These are phyloP conservation scores for Lactarius vividus DNA, from an alignment of 768 basidiomycete genomes.

Conservation along the genomic window DNA sequence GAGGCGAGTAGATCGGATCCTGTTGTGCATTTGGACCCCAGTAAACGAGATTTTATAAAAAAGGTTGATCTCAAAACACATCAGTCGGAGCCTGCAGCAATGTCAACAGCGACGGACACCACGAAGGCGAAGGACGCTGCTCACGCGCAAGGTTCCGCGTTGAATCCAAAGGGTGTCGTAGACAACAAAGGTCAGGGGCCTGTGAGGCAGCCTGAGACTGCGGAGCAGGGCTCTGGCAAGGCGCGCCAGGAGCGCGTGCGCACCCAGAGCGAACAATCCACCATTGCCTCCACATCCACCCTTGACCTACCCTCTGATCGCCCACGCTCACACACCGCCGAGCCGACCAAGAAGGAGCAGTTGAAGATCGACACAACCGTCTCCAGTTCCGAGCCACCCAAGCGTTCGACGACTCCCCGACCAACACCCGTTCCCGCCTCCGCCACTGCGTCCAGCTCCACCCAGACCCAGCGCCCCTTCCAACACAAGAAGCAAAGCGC, in stretches of 20 bases:
- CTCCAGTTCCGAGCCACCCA: not conserved
- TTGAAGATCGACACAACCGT: conserved; percentile 13
- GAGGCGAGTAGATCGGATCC: conserved; percentile 27
- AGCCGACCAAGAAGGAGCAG: conserved; percentile 25
- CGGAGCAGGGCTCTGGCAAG: conserved; percentile 13
- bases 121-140: not conserved
- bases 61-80: conserved; percentile 20
- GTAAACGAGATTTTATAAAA: conserved; percentile 27
- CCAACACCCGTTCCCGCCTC: not conserved
- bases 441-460: not conserved
- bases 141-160: conserved; percentile 10
- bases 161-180: conserved; percentile 3
- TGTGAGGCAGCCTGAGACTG: conserved; percentile 11
- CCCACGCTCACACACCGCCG: conserved; percentile 19
- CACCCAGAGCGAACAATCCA: conserved; percentile 11
- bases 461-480: not conserved
- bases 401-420: conserved; percentile 4
- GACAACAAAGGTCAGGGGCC: conserved; percentile 19
- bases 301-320: conserved; percentile 9
- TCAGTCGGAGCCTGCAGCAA: conserved; percentile 13
- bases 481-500: conserved; percentile 19
- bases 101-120: not conserved
- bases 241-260: conserved; percentile 19
- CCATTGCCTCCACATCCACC: not conserved
- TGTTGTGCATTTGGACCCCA: conserved; percentile 21